Evolutionary conservation across 2,329 filamentous ascomycete species (phyloP).

Genomic region (Fusarium camptoceras): DNA sequence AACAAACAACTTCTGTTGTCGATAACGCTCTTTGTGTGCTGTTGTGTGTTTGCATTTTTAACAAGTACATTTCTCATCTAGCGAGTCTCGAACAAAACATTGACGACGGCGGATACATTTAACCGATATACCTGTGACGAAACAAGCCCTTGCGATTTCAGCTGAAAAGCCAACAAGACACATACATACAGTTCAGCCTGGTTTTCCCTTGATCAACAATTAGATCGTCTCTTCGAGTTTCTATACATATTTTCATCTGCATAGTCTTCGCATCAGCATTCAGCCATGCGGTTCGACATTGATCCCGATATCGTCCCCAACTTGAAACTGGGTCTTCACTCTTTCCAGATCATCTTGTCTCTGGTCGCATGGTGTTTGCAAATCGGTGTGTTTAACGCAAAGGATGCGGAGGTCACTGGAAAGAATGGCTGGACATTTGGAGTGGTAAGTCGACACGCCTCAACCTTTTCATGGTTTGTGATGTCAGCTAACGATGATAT

Average conservation of each 20-base stretch:
- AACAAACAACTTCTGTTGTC: constrained; percentile 21
- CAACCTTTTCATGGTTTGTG: background rate
- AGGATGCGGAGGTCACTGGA: constrained; percentile 63
- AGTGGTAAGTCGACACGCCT: constrained; percentile 60
- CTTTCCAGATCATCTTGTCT: constrained; percentile 64
- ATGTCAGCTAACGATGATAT: constrained; percentile 16
- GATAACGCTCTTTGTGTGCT: constrained; percentile 31
- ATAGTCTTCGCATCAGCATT: background rate
- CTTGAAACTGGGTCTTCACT: constrained; percentile 69
- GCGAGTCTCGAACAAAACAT: constrained; percentile 14
- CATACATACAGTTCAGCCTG: constrained; percentile 15
- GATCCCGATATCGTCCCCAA: constrained; percentile 66
- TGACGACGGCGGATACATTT: constrained; percentile 21
- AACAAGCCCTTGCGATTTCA: constrained; percentile 34
- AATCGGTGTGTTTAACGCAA: constrained; percentile 67
- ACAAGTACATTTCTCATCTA: constrained; percentile 1
- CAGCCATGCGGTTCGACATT: constrained; percentile 62
- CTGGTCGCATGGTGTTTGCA: constrained; percentile 69
- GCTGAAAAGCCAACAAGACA: constrained; percentile 35
- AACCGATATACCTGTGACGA: constrained; percentile 22
- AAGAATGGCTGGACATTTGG: constrained; percentile 73
- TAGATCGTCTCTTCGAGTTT: background rate
- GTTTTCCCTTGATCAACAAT: background rate
- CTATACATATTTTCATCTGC: background rate
- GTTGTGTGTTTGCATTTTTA: constrained; percentile 6